phyloP scores from a whole-genome alignment of 2,329 filamentous ascomycete genomes.

The Colletotrichum eremochloae region DNA sequence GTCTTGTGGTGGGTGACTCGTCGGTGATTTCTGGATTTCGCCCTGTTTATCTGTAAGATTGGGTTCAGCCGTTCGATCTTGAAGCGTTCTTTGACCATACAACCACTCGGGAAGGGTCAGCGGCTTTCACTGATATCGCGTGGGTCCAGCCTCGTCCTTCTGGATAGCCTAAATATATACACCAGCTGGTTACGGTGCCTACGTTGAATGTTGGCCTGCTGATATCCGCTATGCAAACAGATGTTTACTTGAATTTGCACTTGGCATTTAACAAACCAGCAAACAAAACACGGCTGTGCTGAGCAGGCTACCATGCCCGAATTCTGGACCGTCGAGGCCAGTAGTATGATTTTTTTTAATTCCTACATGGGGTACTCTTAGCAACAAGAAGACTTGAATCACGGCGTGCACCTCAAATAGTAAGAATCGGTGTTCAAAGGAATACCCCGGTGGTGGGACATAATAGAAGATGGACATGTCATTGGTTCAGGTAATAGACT shows the following conservation, averaged over 20 bases:
- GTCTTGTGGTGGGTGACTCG: neutral
- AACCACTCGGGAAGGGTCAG: too few relatives aligned
- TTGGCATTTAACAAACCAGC: neutral
- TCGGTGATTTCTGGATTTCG: neutral
- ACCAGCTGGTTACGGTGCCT: neutral
- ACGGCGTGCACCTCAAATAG: neutral
- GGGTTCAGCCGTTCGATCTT: too few relatives aligned
- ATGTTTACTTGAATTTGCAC: too few relatives aligned
- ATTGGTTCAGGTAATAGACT: constrained; percentile 38
- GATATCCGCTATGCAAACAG: neutral
- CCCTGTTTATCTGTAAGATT: neutral
- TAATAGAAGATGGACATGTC: too few relatives aligned
- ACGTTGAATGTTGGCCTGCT: neutral
- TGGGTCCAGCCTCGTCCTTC: too few relatives aligned
- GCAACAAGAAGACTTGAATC: too few relatives aligned
- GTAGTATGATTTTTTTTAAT: neutral
- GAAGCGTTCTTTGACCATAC: too few relatives aligned
- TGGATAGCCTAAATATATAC: neutral
- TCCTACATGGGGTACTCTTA: neutral
- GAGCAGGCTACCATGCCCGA: neutral
- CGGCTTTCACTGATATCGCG: too few relatives aligned
- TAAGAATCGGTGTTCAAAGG: neutral
- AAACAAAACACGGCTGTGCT: neutral
- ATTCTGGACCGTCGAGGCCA: neutral
- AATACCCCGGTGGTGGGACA: neutral